Evolutionary conservation across 208 protist genomes (phyloP), one percentile per base, ranked within the genome.

Genomic region (Trypanosoma congolense): DNA sequence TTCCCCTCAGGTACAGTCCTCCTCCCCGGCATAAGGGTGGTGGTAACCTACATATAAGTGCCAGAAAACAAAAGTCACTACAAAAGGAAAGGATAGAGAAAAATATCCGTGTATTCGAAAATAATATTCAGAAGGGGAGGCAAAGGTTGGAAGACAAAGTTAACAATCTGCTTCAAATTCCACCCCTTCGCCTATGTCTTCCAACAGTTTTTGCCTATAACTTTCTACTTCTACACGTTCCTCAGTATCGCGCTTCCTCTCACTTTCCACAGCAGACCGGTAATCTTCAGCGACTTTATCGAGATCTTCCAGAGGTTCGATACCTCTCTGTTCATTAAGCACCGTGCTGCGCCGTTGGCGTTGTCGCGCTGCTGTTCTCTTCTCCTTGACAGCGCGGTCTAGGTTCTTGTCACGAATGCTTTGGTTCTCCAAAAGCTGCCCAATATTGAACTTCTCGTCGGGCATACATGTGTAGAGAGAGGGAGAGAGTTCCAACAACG

Each of bases 391-490:
- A 0, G 90, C 83, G 41, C 92, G 86, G 56, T 96, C 80, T 33
- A 98, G 59, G 54, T 95, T 96, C 70, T 96, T 97, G 72, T 97
- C 95, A 24, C 91, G 80, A 49, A 88, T 77, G 57, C 88, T 87
- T 69, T 97, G 86, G 38, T 96, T 94, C 60, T 97, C 92, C 43
- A 98, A 89, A 42, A 98, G 80, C 26, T 82, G 82, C 16, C 79
- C 79, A 57, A 97, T 92, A 19, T 73, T 58, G 28, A 68, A 77
- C 77, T 96, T 95, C 72, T 97, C 95, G 48, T 97, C 89, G 1
- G 58, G 31, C 41, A 88, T 88, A 29, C 80, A 49, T 6, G 68
- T 83, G 68, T 67, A 80, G 22, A 98, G 87, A n/a, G 83, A 84
- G 2, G 83, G 84, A 10, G 87, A 96, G n/a, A 97, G 77, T 70